Evolutionary conservation across 257 asterid species (phyloP), one percentile per base, ranked within the genome.

Genomic region (Thymus quinquecostatus): DNA sequence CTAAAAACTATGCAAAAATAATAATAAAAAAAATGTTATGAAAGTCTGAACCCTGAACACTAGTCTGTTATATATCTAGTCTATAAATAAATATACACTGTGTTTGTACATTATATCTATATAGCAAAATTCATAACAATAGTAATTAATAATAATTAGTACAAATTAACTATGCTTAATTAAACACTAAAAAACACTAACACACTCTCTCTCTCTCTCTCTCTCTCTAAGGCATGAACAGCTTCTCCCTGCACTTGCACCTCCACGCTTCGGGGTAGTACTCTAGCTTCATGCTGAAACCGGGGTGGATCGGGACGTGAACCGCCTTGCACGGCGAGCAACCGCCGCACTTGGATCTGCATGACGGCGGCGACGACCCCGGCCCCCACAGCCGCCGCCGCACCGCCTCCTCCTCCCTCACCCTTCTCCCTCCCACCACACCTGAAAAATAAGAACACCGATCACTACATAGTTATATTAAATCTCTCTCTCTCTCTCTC

Each of bases 201-300:
- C 3, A 38, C 36, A 13, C 27, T 1, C 14, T 47, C n/a, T 49
- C 30, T 7, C 32, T n/a, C 13, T 30, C 61, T 68, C 45, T 59
- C 44, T 59, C 64, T 32, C 45, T 29, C 14, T 33, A 14, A 59
- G 97, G 96, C 97, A 91, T 83, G 84, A 79, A 91, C 43, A 87
- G 77, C 65, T 78, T 86, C 71, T 79, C 76, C n/a, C 88, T 86
- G 70, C 97, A 91, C 78, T 83, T 82, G 88, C 97, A 91, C 38
- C 96, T 82, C 97, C 97, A 91, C 21, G 94, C 97, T 69, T 91
- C 97, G 0, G 97, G 97, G 47, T 91, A 91, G 72, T 91, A 91
- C 85, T 91, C 97, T 65, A 88, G 66, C 57, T 88, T 84, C 60
- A 71, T 67, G 13, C 79, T 76, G 29, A 86, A 77, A 27, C 96